These are phyloP conservation scores for Botrytis pseudocinerea DNA, from an alignment of 2,329 filamentous ascomycete species.

Conservation along the genomic window DNA sequence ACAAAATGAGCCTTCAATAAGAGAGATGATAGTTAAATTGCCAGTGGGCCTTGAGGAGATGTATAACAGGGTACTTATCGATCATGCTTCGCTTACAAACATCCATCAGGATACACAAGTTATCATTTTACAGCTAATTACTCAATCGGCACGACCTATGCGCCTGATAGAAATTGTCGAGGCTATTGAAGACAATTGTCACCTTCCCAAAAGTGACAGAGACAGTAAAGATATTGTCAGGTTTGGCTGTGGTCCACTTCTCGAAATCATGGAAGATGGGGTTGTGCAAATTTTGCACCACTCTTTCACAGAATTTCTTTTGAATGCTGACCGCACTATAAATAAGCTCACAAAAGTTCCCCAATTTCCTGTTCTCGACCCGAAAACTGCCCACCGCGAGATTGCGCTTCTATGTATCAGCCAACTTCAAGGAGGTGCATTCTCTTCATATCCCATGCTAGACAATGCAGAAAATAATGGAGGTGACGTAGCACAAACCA, in stretches of 20 bases:
- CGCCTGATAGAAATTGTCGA: constrained; percentile 27
- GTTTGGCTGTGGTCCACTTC: constrained; percentile 44
- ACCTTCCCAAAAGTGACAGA: background rate
- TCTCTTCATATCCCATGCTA: background rate
- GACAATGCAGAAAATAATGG: background rate
- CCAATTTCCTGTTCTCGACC: constrained; percentile 25
- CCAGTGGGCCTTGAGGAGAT: constrained; percentile 36
- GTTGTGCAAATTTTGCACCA: constrained; percentile 50
- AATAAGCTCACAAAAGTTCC: background rate
- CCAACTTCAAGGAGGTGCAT: constrained; percentile 16
- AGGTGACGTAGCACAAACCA: no score
- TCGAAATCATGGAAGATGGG: constrained; percentile 49
- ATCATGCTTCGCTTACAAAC: constrained; percentile 23
- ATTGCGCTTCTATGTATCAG: constrained; percentile 9
- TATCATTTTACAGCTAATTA: constrained; percentile 31
- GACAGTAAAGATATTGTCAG: constrained; percentile 43
- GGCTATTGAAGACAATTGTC: background rate
- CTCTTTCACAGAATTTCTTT: constrained; percentile 50
- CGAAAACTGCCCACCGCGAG: constrained; percentile 11
- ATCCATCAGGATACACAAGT: constrained; percentile 28
- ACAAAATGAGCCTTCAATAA: background rate
- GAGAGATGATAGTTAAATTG: constrained; percentile 14
- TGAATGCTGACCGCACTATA: constrained; percentile 29
- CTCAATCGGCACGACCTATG: constrained; percentile 32
- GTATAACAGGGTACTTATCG: constrained; percentile 32